phyloP scores from a whole-genome alignment of 306 rosid genomes.

The Sphenostylis stenocarpa region DNA sequence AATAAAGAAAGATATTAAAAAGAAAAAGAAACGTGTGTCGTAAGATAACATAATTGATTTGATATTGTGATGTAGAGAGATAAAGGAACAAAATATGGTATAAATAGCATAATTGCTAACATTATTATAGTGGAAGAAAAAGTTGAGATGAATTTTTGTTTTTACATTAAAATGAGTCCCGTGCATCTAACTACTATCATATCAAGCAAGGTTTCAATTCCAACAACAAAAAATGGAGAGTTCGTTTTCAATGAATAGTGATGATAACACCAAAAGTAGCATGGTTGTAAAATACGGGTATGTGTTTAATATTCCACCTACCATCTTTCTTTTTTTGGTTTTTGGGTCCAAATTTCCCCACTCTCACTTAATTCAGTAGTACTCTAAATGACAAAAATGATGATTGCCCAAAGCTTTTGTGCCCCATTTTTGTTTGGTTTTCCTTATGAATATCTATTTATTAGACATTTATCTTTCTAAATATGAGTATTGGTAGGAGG shows the following conservation, averaged over 20 bases:
- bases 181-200: neutral
- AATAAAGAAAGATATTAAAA: neutral
- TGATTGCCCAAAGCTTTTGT: no score
- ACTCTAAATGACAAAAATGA: no score
- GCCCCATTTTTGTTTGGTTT: no score
- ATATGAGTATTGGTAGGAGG: neutral
- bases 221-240: neutral
- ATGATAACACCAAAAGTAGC: no score
- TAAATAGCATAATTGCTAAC: neutral
- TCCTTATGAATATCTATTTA: no score
- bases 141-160: neutral
- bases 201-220: neutral
- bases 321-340: neutral
- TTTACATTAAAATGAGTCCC: neutral
- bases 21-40: neutral
- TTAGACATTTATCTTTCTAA: neutral
- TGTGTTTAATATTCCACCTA: neutral
- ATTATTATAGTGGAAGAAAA: neutral
- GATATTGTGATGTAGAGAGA: neutral
- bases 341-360: neutral
- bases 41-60: neutral
- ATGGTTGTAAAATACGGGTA: neutral
- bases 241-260: neutral
- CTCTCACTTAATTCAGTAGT: no score
- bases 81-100: no score